Evolutionary conservation across 140 eudicot genomes (phyloP), one percentile per base, ranked within the genome.

Genomic region (Flaveria floridana): DNA sequence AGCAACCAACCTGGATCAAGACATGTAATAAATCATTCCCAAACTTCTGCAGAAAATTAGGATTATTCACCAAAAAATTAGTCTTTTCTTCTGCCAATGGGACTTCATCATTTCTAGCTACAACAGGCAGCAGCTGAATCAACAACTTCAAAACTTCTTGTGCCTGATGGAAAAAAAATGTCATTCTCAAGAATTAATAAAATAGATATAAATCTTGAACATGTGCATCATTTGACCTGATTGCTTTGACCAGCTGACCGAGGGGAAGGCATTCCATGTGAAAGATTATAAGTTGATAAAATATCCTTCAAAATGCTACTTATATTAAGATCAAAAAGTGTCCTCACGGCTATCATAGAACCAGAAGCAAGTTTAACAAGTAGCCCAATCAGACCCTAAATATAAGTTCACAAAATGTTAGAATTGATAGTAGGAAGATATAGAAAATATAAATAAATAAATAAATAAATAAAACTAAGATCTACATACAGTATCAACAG

Each of bases 301-400:
- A 82, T 83, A 25, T 92, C 96, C 81, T 83, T 92, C 61, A 84
- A 67, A 51, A 84, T 85, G 74, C 74, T 85, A 78, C 97, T 88
- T 73, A 93, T 86, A 71, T 93, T 81, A 42, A 86, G 95, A 82
- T 93, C 96, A 74, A 84, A 86, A 79, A 93, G 89, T 15, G 83
- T 85, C 74, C 64, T 83, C 62, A 88, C 78, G 73, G 98, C 97
- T 63, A 80, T 62, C 80, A 85, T 73, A 50, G 98, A 93, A 63
- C 97, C 96, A 83, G 97, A 78, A 19, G 95, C 97, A 83, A 94
- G 87, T 73, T 85, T 90, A 67, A 87, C 91, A 80, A 93, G 93
- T 68, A 90, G 77, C 61, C 96, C 95, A 19, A 94, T 80, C 74
- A 94, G 73, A 62, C 97, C 97, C 97, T 90, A 80, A 58, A 78